Conservation (phyloP, 2,329 filamentous ascomycete species). For the Ramularia endophylla region DNA sequence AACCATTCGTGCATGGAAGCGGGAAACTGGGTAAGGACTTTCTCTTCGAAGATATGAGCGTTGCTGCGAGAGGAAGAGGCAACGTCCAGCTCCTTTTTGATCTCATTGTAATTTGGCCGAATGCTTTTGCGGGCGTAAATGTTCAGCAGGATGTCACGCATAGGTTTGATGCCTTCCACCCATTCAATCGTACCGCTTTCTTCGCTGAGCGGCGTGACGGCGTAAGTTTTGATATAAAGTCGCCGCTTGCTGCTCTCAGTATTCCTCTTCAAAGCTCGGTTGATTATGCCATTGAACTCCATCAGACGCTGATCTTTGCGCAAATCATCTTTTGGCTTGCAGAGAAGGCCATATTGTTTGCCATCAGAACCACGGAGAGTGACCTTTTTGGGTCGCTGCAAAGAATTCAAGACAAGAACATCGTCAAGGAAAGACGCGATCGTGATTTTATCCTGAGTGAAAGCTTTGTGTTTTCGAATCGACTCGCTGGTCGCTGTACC, state of each 20-base stretch:
- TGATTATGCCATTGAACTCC: conserved; percentile 99
- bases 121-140: conserved; percentile 73
- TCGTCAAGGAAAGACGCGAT: conserved; percentile 78
- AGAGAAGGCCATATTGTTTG: conserved; percentile 78
- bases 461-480: conserved; percentile 70
- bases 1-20: conserved; percentile 92
- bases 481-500: conserved; percentile 61
- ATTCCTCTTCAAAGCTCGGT: conserved; percentile 85
- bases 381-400: conserved; percentile 87
- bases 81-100: conserved; percentile 58
- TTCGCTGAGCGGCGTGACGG: conserved; percentile 93
- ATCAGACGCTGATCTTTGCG: conserved; percentile 96
- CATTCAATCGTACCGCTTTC: conserved; percentile 98
- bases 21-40: conserved; percentile 62
- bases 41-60: conserved; percentile 64
- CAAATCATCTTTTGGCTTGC: conserved; percentile 97
- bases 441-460: conserved; percentile 78
- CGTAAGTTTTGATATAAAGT: conserved; percentile 94
- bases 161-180: conserved; percentile 92
- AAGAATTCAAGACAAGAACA: conserved; percentile 80
- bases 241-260: conserved; percentile 84
- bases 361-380: conserved; percentile 86
- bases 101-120: conserved; percentile 58
- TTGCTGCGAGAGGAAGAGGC: conserved; percentile 58
- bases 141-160: conserved; percentile 81